Evolutionary conservation across 768 basidiomycete species (phyloP).

Genomic region (Termitomyces sp.): DNA sequence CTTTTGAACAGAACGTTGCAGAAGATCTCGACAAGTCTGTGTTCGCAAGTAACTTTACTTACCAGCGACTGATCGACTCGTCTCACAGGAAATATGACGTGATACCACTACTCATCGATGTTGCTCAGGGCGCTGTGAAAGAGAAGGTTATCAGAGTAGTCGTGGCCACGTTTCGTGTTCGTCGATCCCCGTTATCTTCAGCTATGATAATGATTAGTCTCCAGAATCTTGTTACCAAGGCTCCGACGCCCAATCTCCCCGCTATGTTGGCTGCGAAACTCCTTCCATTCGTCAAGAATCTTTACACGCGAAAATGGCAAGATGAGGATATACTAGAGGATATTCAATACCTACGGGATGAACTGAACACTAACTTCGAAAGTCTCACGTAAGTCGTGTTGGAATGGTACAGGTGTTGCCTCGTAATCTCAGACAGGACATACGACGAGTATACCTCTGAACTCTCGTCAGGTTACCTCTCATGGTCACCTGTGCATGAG

Average conservation of each 20-base stretch:
- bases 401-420: neutral
- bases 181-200: slow-evolving; percentile 1
- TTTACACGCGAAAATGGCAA: slow-evolving; percentile 83
- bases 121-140: slow-evolving; percentile 89
- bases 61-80: neutral
- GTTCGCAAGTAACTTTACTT: neutral
- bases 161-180: slow-evolving; percentile 85
- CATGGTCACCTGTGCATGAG: slow-evolving; percentile 96
- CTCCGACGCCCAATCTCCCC: slow-evolving; percentile 84
- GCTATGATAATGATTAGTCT: slow-evolving; percentile 2
- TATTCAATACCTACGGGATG: slow-evolving; percentile 81
- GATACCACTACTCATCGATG: slow-evolving; percentile 77
- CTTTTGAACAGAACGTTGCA: slow-evolving; percentile 85
- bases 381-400: slow-evolving; percentile 74
- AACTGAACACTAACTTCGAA: slow-evolving; percentile 81
- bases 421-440: slow-evolving; percentile 52
- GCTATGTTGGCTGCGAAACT: slow-evolving; percentile 90
- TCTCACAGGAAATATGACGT: slow-evolving; percentile 79
- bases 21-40: slow-evolving; percentile 84
- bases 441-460: slow-evolving; percentile 97
- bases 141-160: slow-evolving; percentile 96
- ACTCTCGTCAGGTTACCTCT: slow-evolving; percentile 82
- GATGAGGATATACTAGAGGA: slow-evolving; percentile 97
- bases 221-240: slow-evolving; percentile 88
- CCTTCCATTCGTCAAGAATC: slow-evolving; percentile 83